phyloP scores from a whole-genome alignment of 352 stramenopile species.

The Phytophthora colocasiae region DNA sequence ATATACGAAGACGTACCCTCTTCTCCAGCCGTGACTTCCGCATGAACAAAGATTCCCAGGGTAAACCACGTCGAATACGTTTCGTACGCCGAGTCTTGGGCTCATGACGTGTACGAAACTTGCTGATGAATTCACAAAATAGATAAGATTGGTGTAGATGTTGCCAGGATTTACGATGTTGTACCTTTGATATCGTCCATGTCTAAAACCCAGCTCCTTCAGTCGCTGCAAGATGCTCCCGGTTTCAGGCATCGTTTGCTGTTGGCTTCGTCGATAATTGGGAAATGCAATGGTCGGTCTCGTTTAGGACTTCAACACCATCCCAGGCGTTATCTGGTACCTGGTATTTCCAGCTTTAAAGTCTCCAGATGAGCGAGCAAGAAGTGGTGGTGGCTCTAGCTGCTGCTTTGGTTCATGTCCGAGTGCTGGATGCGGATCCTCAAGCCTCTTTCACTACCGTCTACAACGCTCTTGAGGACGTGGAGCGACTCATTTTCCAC shows the following conservation, averaged over 20 bases:
- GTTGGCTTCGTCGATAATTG: background rate
- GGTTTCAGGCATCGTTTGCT: background rate
- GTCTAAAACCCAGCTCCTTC: slow-evolving; percentile 46
- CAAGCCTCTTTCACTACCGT: slow-evolving; percentile 17
- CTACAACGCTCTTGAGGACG: slow-evolving; percentile 41
- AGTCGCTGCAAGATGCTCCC: slow-evolving; percentile 44
- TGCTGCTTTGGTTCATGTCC: slow-evolving; percentile 43
- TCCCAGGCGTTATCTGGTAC: slow-evolving; percentile 20
- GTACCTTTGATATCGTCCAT: slow-evolving; percentile 69
- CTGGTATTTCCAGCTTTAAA: background rate
- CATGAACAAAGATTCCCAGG: slow-evolving; percentile 86
- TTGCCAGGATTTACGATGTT: background rate
- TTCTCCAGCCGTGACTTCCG: slow-evolving; percentile 74
- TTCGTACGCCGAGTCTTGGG: slow-evolving; percentile 53
- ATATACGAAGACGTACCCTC: slow-evolving; percentile 39
- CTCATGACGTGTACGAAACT: slow-evolving; percentile 56
- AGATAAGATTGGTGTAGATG: background rate
- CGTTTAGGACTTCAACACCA: slow-evolving; percentile 12
- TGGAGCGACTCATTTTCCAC: slow-evolving; percentile 50
- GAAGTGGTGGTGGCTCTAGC: slow-evolving; percentile 55
- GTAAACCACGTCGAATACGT: slow-evolving; percentile 30
- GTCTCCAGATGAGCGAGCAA: slow-evolving; percentile 29
- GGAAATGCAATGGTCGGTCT: slow-evolving; percentile 2
- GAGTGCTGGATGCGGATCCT: slow-evolving; percentile 23
- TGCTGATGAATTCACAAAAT: slow-evolving; percentile 38